Percentiles rank a stretch among this genome's conserved stretches.
Conservation (phyloP, 2,329 filamentous ascomycete species). For the Pseudogymnoascus sp. region DNA sequence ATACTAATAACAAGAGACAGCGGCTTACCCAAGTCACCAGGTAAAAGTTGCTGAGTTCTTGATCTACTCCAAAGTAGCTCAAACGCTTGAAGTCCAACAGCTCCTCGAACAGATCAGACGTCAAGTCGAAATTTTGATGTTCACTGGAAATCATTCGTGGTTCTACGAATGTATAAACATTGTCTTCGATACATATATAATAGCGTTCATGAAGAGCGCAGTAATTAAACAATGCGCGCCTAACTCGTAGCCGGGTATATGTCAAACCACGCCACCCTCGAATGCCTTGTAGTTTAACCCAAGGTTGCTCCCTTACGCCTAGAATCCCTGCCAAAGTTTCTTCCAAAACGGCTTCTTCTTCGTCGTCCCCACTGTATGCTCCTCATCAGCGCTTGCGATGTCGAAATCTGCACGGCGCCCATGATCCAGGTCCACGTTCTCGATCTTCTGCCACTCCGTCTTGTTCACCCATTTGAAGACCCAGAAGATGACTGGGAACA, state of each 20-base stretch:
- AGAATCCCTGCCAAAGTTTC: conserved; percentile 7
- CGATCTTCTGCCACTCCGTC: conserved; percentile 42
- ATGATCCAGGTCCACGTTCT: conserved; percentile 50
- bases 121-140: no score
- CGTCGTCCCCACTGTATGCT: conserved; percentile 13
- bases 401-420: conserved; percentile 51
- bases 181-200: no score
- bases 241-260: not conserved
- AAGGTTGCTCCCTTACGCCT: not conserved
- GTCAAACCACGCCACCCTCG: not conserved
- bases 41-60: no score
- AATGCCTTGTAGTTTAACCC: not conserved
- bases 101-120: no score
- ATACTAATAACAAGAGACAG: no score
- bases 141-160: no score
- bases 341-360: not conserved
- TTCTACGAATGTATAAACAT: no score
- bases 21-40: no score
- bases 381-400: conserved; percentile 32
- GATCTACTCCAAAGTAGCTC: no score
- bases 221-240: not conserved
- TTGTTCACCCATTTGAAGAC: conserved; percentile 48
- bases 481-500: conserved; percentile 52
- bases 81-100: no score
- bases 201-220: not conserved